These are phyloP conservation scores for Austropuccinia psidii DNA, from an alignment of 1,284 basidiomycete species.

Conservation along the genomic window DNA sequence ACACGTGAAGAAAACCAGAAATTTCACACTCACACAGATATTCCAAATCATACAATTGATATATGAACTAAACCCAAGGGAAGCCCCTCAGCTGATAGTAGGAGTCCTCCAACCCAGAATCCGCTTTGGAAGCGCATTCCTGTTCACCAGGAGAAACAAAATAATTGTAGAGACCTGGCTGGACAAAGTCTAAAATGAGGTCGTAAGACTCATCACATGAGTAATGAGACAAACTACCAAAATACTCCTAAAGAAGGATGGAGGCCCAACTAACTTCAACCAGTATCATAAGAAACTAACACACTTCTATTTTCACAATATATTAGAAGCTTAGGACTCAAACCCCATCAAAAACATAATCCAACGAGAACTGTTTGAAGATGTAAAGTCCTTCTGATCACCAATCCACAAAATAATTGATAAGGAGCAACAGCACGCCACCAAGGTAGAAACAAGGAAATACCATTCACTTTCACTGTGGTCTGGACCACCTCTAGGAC, in stretches of 20 bases:
- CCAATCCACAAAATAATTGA: too few species aligned
- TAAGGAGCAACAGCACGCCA: too few species aligned
- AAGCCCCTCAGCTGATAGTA: not conserved
- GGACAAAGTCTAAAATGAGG: not conserved
- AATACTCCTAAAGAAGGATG: not conserved
- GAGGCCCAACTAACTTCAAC: not conserved
- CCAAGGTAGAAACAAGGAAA: too few species aligned
- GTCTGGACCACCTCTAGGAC: not conserved
- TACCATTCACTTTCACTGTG: too few species aligned
- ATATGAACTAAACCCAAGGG: not conserved
- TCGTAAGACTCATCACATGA: not conserved
- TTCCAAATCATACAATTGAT: not conserved
- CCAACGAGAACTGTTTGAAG: not conserved
- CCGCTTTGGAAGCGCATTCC: slow-evolving; percentile 3
- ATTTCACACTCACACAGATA: not conserved
- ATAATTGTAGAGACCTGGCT: not conserved
- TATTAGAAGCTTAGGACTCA: too few species aligned
- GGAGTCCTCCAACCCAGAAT: not conserved
- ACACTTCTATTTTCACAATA: too few species aligned
- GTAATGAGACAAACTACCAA: not conserved
- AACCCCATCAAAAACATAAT: too few species aligned
- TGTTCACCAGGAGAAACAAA: not conserved
- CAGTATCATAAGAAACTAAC: too few species aligned
- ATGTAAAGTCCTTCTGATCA: not conserved
- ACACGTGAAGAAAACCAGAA: not conserved